Evolutionary conservation across 2,329 filamentous ascomycete genomes (phyloP), one percentile per base, ranked within the genome.

Genomic region (Aspergillus brunneoviolaceus): DNA sequence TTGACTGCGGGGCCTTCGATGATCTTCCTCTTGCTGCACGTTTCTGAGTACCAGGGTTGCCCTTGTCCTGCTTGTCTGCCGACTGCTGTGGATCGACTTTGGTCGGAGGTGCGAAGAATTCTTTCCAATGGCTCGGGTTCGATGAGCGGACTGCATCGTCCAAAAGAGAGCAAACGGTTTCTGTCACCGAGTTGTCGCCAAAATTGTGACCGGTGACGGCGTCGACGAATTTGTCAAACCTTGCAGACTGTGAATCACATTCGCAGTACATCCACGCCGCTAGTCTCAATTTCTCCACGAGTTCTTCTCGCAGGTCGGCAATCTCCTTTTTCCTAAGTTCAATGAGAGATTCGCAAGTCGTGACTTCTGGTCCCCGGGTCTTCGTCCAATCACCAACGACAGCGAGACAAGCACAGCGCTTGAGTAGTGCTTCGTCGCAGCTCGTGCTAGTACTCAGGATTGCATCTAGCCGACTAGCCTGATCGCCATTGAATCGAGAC

Each of bases 361-460:
- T 59, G 3, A 63, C 61, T 33, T 69, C 70, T 29, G 72, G 70
- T 25, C 69, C 63, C 1, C 69, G 65, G 35, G 69, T 27, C 12
- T 35, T 60, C 12, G 68, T 65, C 65, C 70, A 74, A 21, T 59
- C 59, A 16, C 66, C 65, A 16, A 69, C 68, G 27, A 73, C 65
- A 2, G 69, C 68, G 55, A 78, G 75, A 29, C 74, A 70, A 49
- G 77, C 72, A 65, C 77, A 70, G 63, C 81, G 66, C 68, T 81
- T 84, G 0, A 84, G 68, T n/a, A 87, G 70, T 0, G 82, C 83
- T 61, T 85, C 82, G 65, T 85, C 82, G 0, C 80, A 77, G 2
- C 76, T 78, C 2, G 70, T 64, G 11, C 79, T 81, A 11, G 73
- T 76, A n/a, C 74, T 74, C 5, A 85, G 69, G 11, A 80, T 79